phyloP scores from a whole-genome alignment of 2,329 filamentous ascomycete species.

The Talaromyces sp. region DNA sequence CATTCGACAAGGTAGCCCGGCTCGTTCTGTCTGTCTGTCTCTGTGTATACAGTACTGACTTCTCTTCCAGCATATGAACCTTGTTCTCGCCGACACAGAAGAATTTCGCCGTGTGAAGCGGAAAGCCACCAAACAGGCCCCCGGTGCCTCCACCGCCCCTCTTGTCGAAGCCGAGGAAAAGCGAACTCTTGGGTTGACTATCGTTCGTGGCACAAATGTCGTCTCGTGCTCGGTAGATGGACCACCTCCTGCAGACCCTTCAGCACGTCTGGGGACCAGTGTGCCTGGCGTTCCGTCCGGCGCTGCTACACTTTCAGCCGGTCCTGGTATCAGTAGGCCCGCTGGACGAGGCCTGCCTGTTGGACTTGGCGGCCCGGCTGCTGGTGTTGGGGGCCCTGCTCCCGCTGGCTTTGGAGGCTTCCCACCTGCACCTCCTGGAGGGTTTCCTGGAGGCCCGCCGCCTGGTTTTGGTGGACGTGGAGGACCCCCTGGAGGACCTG shows the following conservation, averaged over 20 bases:
- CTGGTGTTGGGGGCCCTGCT: constrained; percentile 76
- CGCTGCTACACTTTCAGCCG: constrained; percentile 68
- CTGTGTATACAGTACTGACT: constrained; percentile 5
- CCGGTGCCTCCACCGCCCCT: constrained; percentile 56
- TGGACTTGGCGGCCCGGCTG: constrained; percentile 82
- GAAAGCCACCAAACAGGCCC: constrained; percentile 65
- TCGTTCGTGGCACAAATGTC: constrained; percentile 90
- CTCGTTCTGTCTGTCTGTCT: background rate
- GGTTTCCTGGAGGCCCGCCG: constrained; percentile 49
- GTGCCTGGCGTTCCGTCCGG: constrained; percentile 54
- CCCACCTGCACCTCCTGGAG: constrained; percentile 40
- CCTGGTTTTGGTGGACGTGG: constrained; percentile 49
- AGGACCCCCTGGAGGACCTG: constrained; percentile 47
- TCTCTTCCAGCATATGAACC: constrained; percentile 82
- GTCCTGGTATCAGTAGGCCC: constrained; percentile 84
- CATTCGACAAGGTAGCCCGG: constrained; percentile 81
- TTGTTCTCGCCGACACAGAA: constrained; percentile 97
- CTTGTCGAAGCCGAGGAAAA: constrained; percentile 91
- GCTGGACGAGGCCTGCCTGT: constrained; percentile 80
- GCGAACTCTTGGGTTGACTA: constrained; percentile 90
- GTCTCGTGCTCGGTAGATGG: constrained; percentile 94
- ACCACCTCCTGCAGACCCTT: constrained; percentile 88
- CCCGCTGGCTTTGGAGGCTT: constrained; percentile 55
- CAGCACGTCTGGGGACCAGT: constrained; percentile 77
- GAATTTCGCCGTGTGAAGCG: constrained; percentile 90